These are phyloP conservation scores for Geoglossum cookeanum DNA, from an alignment of 2,329 filamentous ascomycete genomes.

Conservation along the genomic window DNA sequence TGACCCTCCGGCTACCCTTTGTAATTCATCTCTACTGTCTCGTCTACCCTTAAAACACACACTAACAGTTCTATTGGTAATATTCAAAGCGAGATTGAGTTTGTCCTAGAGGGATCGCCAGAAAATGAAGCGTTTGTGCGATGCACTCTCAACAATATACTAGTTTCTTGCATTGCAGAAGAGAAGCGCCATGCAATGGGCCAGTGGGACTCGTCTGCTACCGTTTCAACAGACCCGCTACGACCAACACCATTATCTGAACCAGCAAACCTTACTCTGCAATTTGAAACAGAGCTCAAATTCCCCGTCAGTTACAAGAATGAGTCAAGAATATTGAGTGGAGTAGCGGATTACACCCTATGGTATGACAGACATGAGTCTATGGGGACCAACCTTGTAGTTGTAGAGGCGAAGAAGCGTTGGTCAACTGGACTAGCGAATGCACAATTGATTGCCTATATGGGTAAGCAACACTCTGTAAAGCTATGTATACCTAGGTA, in stretches of 20 bases:
- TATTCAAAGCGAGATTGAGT: background rate
- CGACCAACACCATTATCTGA: conserved; percentile 1
- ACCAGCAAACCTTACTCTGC: background rate
- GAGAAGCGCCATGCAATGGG: background rate
- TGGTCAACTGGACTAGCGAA: background rate
- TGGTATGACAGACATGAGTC: conserved; percentile 4
- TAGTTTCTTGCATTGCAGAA: background rate
- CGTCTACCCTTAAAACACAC: background rate
- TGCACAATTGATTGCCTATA: conserved; percentile 3
- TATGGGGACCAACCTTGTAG: conserved; percentile 1
- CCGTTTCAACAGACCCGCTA: background rate
- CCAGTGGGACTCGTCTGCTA: background rate
- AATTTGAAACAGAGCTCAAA: conserved; percentile 5
- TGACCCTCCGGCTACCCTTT: background rate
- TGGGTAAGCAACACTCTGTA: conserved; percentile 1
- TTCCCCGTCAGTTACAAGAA: conserved; percentile 3
- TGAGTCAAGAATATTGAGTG: background rate
- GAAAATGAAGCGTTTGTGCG: background rate
- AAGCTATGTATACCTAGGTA: background rate
- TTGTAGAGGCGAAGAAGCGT: conserved; percentile 2
- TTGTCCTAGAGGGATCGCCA: background rate
- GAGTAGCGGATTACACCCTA: conserved; percentile 3
- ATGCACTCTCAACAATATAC: background rate
- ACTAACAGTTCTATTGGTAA: background rate
- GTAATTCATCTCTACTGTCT: background rate